Evolutionary conservation across 306 rosid species (phyloP).

Genomic region (Carpinus viminea): DNA sequence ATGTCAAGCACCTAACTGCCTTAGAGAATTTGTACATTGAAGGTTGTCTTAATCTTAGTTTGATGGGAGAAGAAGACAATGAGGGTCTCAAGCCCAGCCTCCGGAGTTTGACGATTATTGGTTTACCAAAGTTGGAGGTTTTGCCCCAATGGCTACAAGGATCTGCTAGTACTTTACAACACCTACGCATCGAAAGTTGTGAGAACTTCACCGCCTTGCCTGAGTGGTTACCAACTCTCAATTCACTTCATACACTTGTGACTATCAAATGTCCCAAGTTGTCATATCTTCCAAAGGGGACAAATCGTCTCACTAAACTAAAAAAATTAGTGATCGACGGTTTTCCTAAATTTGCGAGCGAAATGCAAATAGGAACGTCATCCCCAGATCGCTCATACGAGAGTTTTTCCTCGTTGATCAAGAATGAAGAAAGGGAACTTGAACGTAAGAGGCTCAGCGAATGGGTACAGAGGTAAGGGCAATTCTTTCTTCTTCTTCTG

Average conservation of each 20-base stretch:
- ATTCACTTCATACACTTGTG: neutral
- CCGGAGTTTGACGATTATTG: neutral
- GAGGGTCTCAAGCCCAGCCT: neutral
- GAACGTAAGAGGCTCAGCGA: no score
- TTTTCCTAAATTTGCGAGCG: neutral
- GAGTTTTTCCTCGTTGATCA: neutral
- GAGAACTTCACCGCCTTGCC: constrained; percentile 16
- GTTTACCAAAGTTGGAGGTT: neutral
- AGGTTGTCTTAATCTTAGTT: constrained; percentile 6
- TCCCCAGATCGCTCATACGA: constrained; percentile 5
- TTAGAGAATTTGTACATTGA: neutral
- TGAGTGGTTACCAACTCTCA: constrained; percentile 29
- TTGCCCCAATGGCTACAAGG: constrained; percentile 39
- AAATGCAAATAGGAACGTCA: neutral
- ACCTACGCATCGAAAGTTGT: neutral
- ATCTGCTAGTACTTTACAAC: constrained; percentile 17
- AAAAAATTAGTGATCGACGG: neutral
- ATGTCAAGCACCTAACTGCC: constrained; percentile 12
- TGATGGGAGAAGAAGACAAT: neutral
- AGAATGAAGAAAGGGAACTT: no score
- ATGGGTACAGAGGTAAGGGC: no score
- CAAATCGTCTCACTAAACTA: constrained; percentile 5
- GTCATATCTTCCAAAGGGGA: constrained; percentile 16
- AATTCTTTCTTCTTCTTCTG: no score
- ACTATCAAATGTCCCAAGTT: constrained; percentile 4